Evolutionary conservation across 2,329 filamentous ascomycete genomes (phyloP).

Genomic region (Fusarium liriodendri): DNA sequence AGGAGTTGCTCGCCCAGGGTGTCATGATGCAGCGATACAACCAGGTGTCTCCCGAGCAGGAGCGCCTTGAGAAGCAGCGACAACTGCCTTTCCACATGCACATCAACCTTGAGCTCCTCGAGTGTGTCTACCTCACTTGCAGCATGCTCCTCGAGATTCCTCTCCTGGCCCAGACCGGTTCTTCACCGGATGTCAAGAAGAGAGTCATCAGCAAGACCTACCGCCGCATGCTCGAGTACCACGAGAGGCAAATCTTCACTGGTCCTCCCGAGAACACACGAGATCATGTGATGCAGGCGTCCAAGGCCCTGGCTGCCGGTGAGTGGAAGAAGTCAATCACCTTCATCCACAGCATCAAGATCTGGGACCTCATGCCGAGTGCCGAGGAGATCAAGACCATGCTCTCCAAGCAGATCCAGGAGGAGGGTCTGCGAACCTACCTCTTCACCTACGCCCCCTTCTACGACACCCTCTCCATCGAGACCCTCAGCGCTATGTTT

Average conservation of each 20-base stretch:
- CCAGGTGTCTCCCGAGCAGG: conserved; percentile 96
- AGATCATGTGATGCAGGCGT: conserved; percentile 99
- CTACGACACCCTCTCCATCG: conserved; percentile 94
- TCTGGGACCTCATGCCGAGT: conserved; percentile 98
- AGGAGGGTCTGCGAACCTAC: conserved; percentile 97
- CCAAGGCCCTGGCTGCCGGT: conserved; percentile 93
- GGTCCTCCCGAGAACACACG: conserved; percentile 98
- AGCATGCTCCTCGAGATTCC: conserved; percentile 99
- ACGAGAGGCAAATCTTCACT: conserved; percentile 99
- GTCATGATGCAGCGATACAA: conserved; percentile 98
- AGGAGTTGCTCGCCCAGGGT: conserved; percentile 96
- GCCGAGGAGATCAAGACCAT: conserved; percentile 94
- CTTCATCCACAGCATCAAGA: conserved; percentile 98
- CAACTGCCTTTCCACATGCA: conserved; percentile 99
- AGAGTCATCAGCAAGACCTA: conserved; percentile 99
- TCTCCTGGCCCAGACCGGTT: conserved; percentile 94
- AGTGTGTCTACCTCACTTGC: conserved; percentile 98
- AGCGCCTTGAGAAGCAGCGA: conserved; percentile 95
- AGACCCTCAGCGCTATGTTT: conserved; percentile 92
- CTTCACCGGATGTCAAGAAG: conserved; percentile 96
- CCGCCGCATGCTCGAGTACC: conserved; percentile 98
- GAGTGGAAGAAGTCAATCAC: conserved; percentile 98
- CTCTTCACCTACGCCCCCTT: conserved; percentile 99
- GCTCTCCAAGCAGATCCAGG: conserved; percentile 98
- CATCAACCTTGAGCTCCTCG: conserved; percentile 98